Percentiles rank a stretch among this genome's conserved stretches.
phyloP scores from a whole-genome alignment of 2,329 filamentous ascomycete genomes.

The Incumbomyces lentus region DNA sequence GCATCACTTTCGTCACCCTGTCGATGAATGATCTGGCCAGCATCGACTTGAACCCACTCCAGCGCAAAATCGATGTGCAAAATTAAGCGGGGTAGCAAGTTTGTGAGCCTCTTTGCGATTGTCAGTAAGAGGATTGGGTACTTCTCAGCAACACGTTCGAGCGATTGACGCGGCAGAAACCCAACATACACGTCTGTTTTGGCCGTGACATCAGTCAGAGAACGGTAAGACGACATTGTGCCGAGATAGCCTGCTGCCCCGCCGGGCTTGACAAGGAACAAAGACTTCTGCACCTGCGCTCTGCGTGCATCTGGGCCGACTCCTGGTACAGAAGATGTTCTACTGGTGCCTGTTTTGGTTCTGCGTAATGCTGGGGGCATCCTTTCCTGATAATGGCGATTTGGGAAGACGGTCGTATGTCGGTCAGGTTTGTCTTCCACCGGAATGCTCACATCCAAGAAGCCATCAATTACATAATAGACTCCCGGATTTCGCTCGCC shows the following conservation, averaged over 20 bases:
- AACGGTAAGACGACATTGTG: constrained; percentile 86
- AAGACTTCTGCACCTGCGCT: constrained; percentile 51
- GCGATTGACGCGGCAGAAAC: constrained; percentile 71
- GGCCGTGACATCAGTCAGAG: constrained; percentile 90
- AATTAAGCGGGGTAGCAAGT: constrained; percentile 75
- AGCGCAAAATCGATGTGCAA: constrained; percentile 96
- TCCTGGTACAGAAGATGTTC: constrained; percentile 19
- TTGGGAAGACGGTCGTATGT: constrained; percentile 21
- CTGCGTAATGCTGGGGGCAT: constrained; percentile 27
- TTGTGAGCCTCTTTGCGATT: constrained; percentile 90
- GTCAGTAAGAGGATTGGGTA: constrained; percentile 89
- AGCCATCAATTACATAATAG: constrained; percentile 96
- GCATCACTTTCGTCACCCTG: constrained; percentile 93
- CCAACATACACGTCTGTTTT: constrained; percentile 98
- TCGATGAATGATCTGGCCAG: constrained; percentile 88
- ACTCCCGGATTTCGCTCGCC: constrained; percentile 92
- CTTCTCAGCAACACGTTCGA: constrained; percentile 85
- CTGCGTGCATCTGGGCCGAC: constrained; percentile 25
- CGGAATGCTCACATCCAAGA: constrained; percentile 85
- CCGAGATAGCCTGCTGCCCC: constrained; percentile 90
- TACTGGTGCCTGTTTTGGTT: constrained; percentile 34
- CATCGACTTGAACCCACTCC: constrained; percentile 95
- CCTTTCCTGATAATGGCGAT: constrained; percentile 31
- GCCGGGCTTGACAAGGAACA: constrained; percentile 89
- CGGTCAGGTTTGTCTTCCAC: constrained; percentile 46